Conservation (phyloP, 1,284 basidiomycete genomes). For the Cutaneotrichosporon cutaneum region DNA sequence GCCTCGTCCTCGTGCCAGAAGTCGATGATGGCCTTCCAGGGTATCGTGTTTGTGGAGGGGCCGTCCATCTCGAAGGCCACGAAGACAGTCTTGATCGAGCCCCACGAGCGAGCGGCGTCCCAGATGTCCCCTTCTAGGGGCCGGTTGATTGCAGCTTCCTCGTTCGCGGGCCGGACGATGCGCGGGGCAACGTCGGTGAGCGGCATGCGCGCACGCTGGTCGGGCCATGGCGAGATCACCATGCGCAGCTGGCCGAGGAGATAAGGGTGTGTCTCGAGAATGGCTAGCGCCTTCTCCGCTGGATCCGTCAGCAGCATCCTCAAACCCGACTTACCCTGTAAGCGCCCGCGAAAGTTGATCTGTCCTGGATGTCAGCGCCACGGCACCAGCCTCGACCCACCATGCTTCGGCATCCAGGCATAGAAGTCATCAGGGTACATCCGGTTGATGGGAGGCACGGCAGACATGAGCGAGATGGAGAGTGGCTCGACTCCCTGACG, state of each 20-base stretch:
- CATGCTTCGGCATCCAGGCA: constrained; percentile 42
- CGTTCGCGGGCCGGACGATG: constrained; percentile 35
- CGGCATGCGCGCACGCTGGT: constrained; percentile 49
- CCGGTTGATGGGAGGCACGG: constrained; percentile 27
- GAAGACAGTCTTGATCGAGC: constrained; percentile 37
- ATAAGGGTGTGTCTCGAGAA: constrained; percentile 66
- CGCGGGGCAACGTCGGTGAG: constrained; percentile 57
- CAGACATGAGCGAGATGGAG: constrained; percentile 27
- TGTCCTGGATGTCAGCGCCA: constrained; percentile 8
- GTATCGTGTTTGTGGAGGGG: constrained; percentile 61
- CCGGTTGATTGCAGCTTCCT: constrained; percentile 59
- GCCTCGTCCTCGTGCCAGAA: constrained; percentile 89
- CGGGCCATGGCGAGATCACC: constrained; percentile 68
- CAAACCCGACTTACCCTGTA: constrained; percentile 11
- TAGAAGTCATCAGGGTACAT: constrained; percentile 40
- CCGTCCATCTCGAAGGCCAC: constrained; percentile 57
- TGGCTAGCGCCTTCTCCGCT: constrained; percentile 86
- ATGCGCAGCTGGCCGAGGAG: constrained; percentile 62
- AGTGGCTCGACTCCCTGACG: constrained; percentile 29
- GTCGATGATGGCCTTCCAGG: constrained; percentile 73
- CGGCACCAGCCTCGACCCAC: constrained; percentile 17
- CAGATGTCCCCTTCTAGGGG: constrained; percentile 63
- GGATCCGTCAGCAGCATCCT: constrained; percentile 19
- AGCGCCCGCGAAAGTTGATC: constrained; percentile 6
- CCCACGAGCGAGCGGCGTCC: constrained; percentile 67